Evolutionary conservation across 306 rosid genomes (phyloP), one percentile per base, ranked within the genome.

Genomic region (Arachis hypogaea): DNA sequence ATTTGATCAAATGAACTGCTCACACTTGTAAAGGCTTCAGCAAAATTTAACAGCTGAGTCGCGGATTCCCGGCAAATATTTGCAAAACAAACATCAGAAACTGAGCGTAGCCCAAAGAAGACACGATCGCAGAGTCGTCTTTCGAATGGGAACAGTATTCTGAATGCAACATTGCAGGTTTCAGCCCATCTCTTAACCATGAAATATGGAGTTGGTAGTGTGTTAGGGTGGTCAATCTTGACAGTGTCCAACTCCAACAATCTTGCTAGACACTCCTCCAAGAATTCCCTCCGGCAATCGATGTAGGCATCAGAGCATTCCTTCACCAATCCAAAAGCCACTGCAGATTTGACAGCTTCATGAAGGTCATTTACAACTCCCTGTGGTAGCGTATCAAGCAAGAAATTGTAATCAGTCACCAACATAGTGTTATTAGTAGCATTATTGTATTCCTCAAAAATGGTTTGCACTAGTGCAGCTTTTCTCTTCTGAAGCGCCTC

Each of bases 121-220:
- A 92, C 71, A 2, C 86, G 86, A 47, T 84, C 86, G 43, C 93
- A 84, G 64, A 92, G 93, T 30, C 83, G 81, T 2, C 90, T 81
- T 71, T 92, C 98, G 10, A 85, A 80, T 5, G 97, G 97, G 55
- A 85, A 85, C 12, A 91, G 79, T 43, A 85, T 83, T 44, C 78
- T 76, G 28, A 92, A 73, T 11, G 94, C 52, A 0, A 90, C 78
- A 10, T 80, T 78, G 2, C 83, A 63, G 29, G 85, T 86, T 56
- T 83, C 85, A 50, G 71, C 82, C 98, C 98, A 86, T 51, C 87
- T 90, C 12, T 77, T 81, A 72, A 90, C 85, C 88, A 89, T 16
- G 16, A 7, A 9, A 36, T 52, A 29, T 38, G n/a, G n/a, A 68
- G 8, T 7, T 36, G 5, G 22, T 58, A 7, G 9, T 16, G 3